Conservation (phyloP, 2,329 filamentous ascomycete species). For the Hysterium pulicare region DNA sequence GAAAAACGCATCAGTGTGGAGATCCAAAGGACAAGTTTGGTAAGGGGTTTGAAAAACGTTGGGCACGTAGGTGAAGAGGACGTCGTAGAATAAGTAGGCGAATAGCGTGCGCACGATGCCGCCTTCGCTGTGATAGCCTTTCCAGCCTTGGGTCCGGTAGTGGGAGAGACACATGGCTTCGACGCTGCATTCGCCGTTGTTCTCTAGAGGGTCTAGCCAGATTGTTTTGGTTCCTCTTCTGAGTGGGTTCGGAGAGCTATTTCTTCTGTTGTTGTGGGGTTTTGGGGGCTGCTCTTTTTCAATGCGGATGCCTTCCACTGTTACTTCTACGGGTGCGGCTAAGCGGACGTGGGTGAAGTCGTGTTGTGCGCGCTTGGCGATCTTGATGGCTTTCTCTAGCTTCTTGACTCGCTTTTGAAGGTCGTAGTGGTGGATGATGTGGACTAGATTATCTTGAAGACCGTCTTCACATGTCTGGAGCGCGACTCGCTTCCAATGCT, state of each 20-base stretch:
- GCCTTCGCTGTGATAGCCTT: constrained; percentile 90
- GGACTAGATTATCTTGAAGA: constrained; percentile 82
- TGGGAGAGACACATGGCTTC: constrained; percentile 90
- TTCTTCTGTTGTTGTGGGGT: constrained; percentile 24
- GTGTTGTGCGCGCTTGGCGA: constrained; percentile 83
- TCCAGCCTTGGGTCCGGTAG: constrained; percentile 82
- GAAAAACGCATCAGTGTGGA: constrained; percentile 92
- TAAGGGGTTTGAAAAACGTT: constrained; percentile 97
- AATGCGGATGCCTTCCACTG: constrained; percentile 73
- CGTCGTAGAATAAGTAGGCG: constrained; percentile 85
- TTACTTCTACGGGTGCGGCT: constrained; percentile 70
- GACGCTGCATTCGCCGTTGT: constrained; percentile 73
- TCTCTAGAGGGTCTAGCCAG: constrained; percentile 77
- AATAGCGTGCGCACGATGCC: constrained; percentile 84
- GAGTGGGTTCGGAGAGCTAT: constrained; percentile 31
- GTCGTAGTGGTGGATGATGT: constrained; percentile 91
- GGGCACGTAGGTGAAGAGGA: constrained; percentile 87
- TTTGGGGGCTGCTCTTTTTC: constrained; percentile 53
- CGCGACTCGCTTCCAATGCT: constrained; percentile 76
- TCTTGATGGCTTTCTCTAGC: constrained; percentile 77
- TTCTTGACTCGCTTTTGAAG: constrained; percentile 91
- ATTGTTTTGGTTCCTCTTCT: constrained; percentile 67
- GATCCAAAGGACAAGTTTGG: constrained; percentile 88
- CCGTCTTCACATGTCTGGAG: constrained; percentile 79
- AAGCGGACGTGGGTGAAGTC: constrained; percentile 86